phyloP scores from a whole-genome alignment of 768 basidiomycete genomes.

The Gloeophyllum trabeum region DNA sequence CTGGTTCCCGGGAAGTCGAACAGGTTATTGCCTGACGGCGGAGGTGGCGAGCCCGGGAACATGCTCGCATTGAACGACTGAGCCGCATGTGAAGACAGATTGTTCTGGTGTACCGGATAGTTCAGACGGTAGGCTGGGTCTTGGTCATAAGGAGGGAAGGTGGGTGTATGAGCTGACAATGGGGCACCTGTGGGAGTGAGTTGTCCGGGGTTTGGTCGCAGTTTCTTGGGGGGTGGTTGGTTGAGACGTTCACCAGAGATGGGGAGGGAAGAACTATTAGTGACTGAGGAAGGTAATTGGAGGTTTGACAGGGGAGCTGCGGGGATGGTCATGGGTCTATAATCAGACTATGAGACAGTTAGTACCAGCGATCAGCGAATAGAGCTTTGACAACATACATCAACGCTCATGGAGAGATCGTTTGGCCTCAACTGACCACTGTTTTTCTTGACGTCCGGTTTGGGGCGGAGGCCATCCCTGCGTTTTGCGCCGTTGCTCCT shows the following conservation, averaged over 20 bases:
- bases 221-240: slow-evolving; percentile 14
- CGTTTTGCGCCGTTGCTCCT: neutral
- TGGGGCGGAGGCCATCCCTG: neutral
- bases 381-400: neutral
- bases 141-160: neutral
- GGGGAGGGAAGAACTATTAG: slow-evolving; percentile 19
- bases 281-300: slow-evolving; percentile 13
- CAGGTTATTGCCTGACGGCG: neutral
- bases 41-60: neutral
- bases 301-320: neutral
- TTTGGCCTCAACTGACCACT: neutral
- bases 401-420: neutral
- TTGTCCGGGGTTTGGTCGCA: slow-evolving; percentile 8
- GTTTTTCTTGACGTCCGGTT: neutral
- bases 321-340: neutral
- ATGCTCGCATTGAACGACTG: too few species aligned
- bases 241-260: slow-evolving; percentile 21
- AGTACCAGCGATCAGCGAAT: neutral
- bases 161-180: neutral
- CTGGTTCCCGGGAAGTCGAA: neutral
- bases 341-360: neutral
- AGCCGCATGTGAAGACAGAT: too few species aligned
- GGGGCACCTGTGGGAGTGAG: neutral
- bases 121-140: neutral
- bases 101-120: neutral